Percentiles rank a stretch among this genome's conserved stretches.
Evolutionary conservation across 306 rosid genomes (phyloP).

Genomic region (Trifolium pratense): DNA sequence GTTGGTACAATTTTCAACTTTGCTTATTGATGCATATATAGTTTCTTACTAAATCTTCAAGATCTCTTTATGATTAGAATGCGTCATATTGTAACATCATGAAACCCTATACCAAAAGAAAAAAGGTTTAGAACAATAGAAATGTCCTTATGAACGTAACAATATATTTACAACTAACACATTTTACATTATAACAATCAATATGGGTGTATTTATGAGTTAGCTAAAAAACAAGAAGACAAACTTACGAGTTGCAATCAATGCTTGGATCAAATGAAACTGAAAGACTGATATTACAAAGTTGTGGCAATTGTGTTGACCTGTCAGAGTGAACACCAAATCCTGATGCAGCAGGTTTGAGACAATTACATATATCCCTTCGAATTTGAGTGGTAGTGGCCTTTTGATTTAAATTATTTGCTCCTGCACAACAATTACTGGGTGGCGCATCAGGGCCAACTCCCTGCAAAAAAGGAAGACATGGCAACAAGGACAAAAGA

Average conservation of each 20-base stretch:
- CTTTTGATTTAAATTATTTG: background rate
- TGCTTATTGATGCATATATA: background rate
- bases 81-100: background rate
- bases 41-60: background rate
- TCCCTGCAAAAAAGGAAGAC: background rate
- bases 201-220: no score
- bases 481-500: background rate
- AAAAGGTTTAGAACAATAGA: no score
- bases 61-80: background rate
- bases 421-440: background rate
- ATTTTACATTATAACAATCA: no score
- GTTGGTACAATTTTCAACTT: background rate
- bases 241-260: background rate
- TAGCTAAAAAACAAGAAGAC: background rate
- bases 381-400: background rate
- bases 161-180: no score
- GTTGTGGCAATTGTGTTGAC: background rate
- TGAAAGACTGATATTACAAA: background rate
- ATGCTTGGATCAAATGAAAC: background rate
- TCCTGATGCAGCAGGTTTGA: background rate
- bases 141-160: no score
- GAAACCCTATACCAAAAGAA: no score
- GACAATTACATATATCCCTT: background rate
- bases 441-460: background rate
- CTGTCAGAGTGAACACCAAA: background rate